Percentiles rank a stretch among this genome's conserved stretches.
These are phyloP conservation scores for Penicillium flavigenum DNA, from an alignment of 495 filamentous ascomycete species.

Conservation along the genomic window DNA sequence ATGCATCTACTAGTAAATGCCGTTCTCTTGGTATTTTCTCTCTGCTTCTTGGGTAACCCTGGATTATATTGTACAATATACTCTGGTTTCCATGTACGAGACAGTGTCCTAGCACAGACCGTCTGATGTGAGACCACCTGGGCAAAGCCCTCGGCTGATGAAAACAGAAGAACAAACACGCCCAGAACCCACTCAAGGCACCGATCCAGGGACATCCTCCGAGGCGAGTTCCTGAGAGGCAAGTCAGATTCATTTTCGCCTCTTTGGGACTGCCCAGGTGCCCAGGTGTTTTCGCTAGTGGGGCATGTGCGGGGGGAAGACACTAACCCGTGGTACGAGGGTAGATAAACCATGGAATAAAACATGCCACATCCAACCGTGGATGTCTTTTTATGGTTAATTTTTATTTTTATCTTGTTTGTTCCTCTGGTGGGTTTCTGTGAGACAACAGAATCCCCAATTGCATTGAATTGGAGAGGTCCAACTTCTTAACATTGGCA, in stretches of 20 bases:
- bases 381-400: neutral
- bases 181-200: neutral
- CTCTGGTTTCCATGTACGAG: neutral
- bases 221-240: constrained; percentile 1
- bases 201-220: constrained; percentile 1
- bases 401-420: neutral
- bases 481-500: neutral
- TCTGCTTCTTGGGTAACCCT: too few relatives aligned
- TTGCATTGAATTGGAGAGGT: neutral
- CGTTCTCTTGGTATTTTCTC: too few relatives aligned
- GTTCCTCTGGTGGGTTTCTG: neutral
- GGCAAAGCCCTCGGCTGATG: constrained; percentile 8
- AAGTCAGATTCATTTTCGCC: constrained; percentile 6
- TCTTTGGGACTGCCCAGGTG: neutral
- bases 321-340: neutral
- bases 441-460: neutral
- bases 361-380: neutral
- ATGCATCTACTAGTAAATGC: neutral
- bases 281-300: neutral
- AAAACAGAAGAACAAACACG: neutral
- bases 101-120: constrained; percentile 7
- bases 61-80: neutral
- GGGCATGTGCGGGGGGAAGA: constrained; percentile 1
- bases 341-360: neutral
- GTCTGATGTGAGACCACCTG: constrained; percentile 12